These are phyloP conservation scores for Xylaria hypoxylon DNA, from an alignment of 2,329 filamentous ascomycete genomes.

Conservation along the genomic window DNA sequence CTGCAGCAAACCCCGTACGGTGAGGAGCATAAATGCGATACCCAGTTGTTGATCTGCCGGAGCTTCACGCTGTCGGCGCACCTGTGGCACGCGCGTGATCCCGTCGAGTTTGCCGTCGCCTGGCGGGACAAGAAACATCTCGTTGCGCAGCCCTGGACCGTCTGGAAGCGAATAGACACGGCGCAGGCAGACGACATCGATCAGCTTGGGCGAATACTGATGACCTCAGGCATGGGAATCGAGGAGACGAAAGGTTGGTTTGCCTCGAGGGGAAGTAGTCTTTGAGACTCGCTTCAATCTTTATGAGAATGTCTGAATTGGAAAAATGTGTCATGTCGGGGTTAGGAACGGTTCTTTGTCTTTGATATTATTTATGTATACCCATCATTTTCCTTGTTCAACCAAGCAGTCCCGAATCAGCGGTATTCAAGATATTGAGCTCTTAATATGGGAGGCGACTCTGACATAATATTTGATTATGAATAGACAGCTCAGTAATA, in stretches of 20 bases:
- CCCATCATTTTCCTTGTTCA: background rate
- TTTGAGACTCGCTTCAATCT: constrained; percentile 6
- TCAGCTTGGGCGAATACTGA: constrained; percentile 34
- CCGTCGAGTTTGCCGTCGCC: constrained; percentile 38
- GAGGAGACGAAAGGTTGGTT: constrained; percentile 40
- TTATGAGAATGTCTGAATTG: background rate
- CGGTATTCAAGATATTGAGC: background rate
- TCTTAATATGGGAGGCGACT: background rate
- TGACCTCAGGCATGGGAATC: constrained; percentile 35
- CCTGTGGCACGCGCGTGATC: constrained; percentile 37
- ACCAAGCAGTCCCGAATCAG: background rate
- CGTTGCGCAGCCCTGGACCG: constrained; percentile 26
- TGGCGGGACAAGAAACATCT: constrained; percentile 37
- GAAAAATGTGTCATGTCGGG: background rate
- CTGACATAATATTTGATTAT: background rate
- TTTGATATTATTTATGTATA: constrained; percentile 4
- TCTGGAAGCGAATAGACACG: constrained; percentile 15
- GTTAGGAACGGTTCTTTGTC: background rate
- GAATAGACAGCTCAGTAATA: background rate
- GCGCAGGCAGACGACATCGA: constrained; percentile 37
- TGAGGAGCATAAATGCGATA: constrained; percentile 12
- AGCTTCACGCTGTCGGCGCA: constrained; percentile 40
- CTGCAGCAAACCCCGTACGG: background rate
- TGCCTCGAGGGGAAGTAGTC: constrained; percentile 29
- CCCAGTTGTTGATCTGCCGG: constrained; percentile 29